Evolutionary conservation across 2,329 filamentous ascomycete species (phyloP), one percentile per base, ranked within the genome.

Genomic region (Fusarium sp.): DNA sequence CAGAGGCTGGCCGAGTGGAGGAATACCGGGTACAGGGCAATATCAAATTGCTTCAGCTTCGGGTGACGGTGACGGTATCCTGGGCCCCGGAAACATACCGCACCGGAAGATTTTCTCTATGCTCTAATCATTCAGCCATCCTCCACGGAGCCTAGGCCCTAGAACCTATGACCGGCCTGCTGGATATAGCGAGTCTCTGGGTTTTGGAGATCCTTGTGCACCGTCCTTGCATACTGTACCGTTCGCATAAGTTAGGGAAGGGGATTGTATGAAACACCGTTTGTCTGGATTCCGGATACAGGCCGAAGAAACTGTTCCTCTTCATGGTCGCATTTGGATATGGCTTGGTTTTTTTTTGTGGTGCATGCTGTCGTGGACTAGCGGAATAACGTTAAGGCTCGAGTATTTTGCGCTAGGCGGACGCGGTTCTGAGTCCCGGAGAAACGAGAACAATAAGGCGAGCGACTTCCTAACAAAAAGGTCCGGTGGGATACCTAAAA

Each of bases 391-490:
- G 34, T 53, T 29, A 58, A 57, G 48, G 46, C 29, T 51, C 43
- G 10, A 24, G 22, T 38, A 27, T 63, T 57, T 27, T 41, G 51
- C 65, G 65, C 69, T 71, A 71, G 69, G 61, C 65, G 69, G 69
- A 63, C 46, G 44, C 61, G 65, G 69, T 58, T 69, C 16, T 46
- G 43, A 60, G 65, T 65, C 53, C 69, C 69, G 69, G 61, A 51
- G 54, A 59, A 59, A 24, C 48, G 49, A 55, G 62, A 69, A 63
- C 53, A 51, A 58, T 52, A 71, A 54, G 62, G 44, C 62, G 30
- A 57, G 48, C 25, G 48, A 22, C 51, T 70, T 53, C 48, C 58
- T 49, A 45, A 54, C n/a, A 58, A 51, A 41, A 48, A 30, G 55
- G 61, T 57, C 34, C 62, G 44, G 61, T 55, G 58, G 67, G 30